These are phyloP conservation scores for Saccharomyces hybrid DNA, from an alignment of 1,139 yeast species.

Conservation along the genomic window DNA sequence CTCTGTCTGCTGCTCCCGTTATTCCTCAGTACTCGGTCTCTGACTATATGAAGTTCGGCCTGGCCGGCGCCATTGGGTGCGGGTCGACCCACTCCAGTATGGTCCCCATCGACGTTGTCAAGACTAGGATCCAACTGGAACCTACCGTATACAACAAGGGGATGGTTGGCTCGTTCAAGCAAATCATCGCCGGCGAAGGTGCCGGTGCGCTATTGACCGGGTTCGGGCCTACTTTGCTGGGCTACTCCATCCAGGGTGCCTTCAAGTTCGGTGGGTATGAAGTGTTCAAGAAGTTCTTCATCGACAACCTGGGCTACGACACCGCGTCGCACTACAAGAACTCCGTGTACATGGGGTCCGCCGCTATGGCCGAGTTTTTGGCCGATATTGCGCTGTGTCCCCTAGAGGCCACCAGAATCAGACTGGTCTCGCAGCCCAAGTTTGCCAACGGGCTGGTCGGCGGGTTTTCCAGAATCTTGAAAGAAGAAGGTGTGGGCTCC, in stretches of 20 bases:
- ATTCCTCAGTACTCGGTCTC: constrained; percentile 53
- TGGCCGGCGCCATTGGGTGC: constrained; percentile 87
- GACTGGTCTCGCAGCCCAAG: constrained; percentile 84
- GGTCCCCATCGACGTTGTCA: constrained; percentile 83
- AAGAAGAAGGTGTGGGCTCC: constrained; percentile 79
- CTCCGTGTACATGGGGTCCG: constrained; percentile 70
- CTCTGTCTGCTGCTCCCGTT: constrained; percentile 20
- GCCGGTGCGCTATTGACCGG: constrained; percentile 82
- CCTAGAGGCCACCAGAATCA: constrained; percentile 83
- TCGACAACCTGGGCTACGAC: constrained; percentile 66
- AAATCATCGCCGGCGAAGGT: constrained; percentile 64
- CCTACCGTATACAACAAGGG: constrained; percentile 80
- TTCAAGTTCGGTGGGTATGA: constrained; percentile 90
- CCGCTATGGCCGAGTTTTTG: constrained; percentile 81
- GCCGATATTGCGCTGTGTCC: constrained; percentile 88
- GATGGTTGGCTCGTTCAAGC: constrained; percentile 71
- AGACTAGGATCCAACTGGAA: constrained; percentile 72
- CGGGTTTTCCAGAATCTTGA: constrained; percentile 76
- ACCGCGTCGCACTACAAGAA: constrained; percentile 69
- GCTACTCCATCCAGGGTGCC: constrained; percentile 85
- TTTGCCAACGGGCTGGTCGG: constrained; percentile 82
- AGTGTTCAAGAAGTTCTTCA: constrained; percentile 72
- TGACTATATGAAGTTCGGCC: constrained; percentile 74
- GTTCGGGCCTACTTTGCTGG: constrained; percentile 77
- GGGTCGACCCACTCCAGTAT: constrained; percentile 85